Percentiles rank a stretch among this genome's conserved stretches.
Conservation (phyloP, 805 yeast genomes). For the Metschnikowia amazonensis region DNA sequence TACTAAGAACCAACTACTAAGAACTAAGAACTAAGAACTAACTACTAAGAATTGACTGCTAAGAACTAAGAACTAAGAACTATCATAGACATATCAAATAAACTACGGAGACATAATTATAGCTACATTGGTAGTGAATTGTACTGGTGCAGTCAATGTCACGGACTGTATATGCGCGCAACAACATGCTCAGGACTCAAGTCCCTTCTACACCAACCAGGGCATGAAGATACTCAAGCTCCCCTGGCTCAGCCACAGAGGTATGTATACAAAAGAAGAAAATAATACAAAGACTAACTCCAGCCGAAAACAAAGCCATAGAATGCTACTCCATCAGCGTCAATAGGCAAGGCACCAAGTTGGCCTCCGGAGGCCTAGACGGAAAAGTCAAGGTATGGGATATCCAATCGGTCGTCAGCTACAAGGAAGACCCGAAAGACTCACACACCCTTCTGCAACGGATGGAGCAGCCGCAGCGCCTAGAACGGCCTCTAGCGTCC, state of each 20-base stretch:
- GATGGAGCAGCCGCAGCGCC: constrained; percentile 10
- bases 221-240: constrained; percentile 38
- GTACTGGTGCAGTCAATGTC: no score
- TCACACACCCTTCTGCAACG: constrained; percentile 6
- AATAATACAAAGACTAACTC: constrained; percentile 18
- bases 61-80: no score
- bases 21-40: no score
- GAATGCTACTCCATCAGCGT: constrained; percentile 84
- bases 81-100: no score
- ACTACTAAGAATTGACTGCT: no score
- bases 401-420: constrained; percentile 48
- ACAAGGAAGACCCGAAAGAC: constrained; percentile 20
- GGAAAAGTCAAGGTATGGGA: constrained; percentile 94
- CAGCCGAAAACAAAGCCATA: constrained; percentile 73
- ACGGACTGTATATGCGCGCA: neutral
- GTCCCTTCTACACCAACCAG: neutral
- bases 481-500: constrained; percentile 63
- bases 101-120: no score
- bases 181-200: neutral
- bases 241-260: constrained; percentile 44
- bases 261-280: constrained; percentile 22
- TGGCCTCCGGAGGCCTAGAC: constrained; percentile 91
- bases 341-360: constrained; percentile 73
- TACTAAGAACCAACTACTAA: no score
- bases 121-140: no score